Evolutionary conservation across 495 filamentous ascomycete species (phyloP).

Genomic region (Trichocladium uniseriatum): DNA sequence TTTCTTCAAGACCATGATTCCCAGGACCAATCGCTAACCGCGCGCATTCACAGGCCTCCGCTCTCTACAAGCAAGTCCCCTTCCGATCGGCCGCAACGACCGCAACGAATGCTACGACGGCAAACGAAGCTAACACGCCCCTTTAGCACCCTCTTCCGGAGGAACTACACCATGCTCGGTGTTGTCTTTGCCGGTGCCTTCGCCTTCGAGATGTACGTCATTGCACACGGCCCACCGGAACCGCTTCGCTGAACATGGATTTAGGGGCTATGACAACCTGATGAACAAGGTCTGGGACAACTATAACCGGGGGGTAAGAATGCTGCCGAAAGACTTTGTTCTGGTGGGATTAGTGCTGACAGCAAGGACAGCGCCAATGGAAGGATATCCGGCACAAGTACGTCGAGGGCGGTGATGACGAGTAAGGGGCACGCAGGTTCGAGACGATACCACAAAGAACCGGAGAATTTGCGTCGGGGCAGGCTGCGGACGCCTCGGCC

Average conservation of each 20-base stretch:
- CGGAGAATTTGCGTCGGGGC: background rate
- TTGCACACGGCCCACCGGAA: background rate
- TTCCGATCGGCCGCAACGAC: constrained; percentile 15
- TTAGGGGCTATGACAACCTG: constrained; percentile 64
- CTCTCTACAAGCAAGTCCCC: constrained; percentile 73
- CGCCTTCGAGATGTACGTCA: constrained; percentile 80
- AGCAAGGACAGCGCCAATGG: constrained; percentile 78
- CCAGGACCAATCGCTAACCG: constrained; percentile 19
- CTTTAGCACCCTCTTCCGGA: constrained; percentile 69
- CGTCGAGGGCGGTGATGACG: constrained; percentile 44
- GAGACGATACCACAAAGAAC: background rate
- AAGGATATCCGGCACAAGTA: constrained; percentile 95
- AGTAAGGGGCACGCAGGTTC: constrained; percentile 7
- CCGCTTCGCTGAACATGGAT: constrained; percentile 17
- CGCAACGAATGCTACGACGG: no score
- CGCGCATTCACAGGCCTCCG: constrained; percentile 33
- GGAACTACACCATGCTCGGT: constrained; percentile 77
- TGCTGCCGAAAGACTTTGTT: background rate
- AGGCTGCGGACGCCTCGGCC: background rate
- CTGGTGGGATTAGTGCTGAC: constrained; percentile 20
- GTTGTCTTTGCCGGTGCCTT: constrained; percentile 81
- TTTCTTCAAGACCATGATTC: background rate
- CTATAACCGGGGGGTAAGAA: constrained; percentile 79
- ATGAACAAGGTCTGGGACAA: constrained; percentile 82
- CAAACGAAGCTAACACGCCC: constrained; percentile 22